Evolutionary conservation across 371 early-diverging fungal genomes (phyloP).

Genomic region (Haplosporangium sp.): DNA sequence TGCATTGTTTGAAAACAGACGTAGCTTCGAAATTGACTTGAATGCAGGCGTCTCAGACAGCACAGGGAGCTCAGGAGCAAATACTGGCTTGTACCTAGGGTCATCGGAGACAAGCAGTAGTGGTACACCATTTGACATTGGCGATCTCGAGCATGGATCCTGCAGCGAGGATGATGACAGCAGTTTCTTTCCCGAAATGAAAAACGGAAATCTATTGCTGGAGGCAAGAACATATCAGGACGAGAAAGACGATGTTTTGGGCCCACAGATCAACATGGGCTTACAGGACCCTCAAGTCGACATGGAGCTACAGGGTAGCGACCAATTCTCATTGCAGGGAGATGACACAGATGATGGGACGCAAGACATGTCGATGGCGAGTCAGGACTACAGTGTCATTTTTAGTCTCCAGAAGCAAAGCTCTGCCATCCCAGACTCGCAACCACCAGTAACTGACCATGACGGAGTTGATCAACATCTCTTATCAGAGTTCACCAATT

Average conservation of each 20-base stretch:
- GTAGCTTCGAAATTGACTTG: slow-evolving; percentile 47
- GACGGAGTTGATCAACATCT: not conserved
- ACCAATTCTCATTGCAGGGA: not conserved
- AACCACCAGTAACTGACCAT: not conserved
- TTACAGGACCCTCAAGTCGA: too few relatives aligned
- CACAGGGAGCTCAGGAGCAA: slow-evolving; percentile 26
- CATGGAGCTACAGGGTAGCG: not conserved
- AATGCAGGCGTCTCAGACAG: slow-evolving; percentile 30
- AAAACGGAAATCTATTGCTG: slow-evolving; percentile 29
- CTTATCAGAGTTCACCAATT: too few relatives aligned
- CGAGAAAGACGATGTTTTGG: slow-evolving; percentile 19
- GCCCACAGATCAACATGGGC: slow-evolving; percentile 20
- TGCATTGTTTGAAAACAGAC: slow-evolving; percentile 14
- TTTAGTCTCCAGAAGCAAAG: slow-evolving; percentile 30
- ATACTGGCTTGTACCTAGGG: slow-evolving; percentile 4
- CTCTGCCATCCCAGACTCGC: slow-evolving; percentile 25
- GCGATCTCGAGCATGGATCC: slow-evolving; percentile 18
- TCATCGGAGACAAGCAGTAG: slow-evolving; percentile 5
- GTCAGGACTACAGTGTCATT: slow-evolving; percentile 28
- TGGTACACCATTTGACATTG: slow-evolving; percentile 26
- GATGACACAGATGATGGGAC: slow-evolving; percentile 17
- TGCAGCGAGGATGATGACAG: slow-evolving; percentile 38
- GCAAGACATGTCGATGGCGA: slow-evolving; percentile 15
- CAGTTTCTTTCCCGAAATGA: slow-evolving; percentile 23
- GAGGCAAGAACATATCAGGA: slow-evolving; percentile 18